phyloP scores from a whole-genome alignment of 441 rosid genomes.

The Pelargonium fulgidum region DNA sequence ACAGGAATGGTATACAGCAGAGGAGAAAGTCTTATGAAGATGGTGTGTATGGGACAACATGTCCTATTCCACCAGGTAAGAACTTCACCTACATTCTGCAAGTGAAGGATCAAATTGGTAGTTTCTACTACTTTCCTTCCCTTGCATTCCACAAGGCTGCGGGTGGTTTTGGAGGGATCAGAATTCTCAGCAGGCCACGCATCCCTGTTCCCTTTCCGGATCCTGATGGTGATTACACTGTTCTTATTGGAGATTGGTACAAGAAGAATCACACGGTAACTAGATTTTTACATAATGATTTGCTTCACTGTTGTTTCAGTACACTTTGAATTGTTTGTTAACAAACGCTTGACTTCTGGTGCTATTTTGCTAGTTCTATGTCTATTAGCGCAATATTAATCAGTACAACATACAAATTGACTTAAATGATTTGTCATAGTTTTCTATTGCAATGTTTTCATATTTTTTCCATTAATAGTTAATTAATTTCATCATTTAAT shows the following conservation, averaged over 20 bases:
- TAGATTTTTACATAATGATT: too few relatives aligned
- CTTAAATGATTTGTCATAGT: too few relatives aligned
- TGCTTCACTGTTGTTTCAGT: too few relatives aligned
- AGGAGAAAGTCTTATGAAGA: slow-evolving; percentile 6
- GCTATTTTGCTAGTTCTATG: too few relatives aligned
- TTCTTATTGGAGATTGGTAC: slow-evolving; percentile 94
- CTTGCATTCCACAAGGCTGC: slow-evolving; percentile 10
- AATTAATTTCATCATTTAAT: too few relatives aligned
- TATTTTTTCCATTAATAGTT: too few relatives aligned
- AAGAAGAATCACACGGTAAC: slow-evolving; percentile 66
- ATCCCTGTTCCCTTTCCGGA: slow-evolving; percentile 83
- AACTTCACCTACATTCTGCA: neutral
- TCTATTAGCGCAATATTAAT: too few relatives aligned
- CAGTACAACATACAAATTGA: too few relatives aligned
- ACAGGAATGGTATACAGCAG: slow-evolving; percentile 11
- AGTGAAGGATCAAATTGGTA: slow-evolving; percentile 6
- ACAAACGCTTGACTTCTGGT: too few relatives aligned
- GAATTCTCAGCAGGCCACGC: slow-evolving; percentile 71
- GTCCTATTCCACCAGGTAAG: neutral
- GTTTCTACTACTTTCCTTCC: slow-evolving; percentile 1
- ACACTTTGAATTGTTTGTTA: too few relatives aligned
- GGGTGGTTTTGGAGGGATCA: slow-evolving; percentile 23
- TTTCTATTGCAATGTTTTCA: too few relatives aligned
- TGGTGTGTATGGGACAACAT: slow-evolving; percentile 6
- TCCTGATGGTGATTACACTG: slow-evolving; percentile 74